These are phyloP conservation scores for Saccharomyces eubayanus DNA, from an alignment of 805 yeast genomes.

Conservation along the genomic window DNA sequence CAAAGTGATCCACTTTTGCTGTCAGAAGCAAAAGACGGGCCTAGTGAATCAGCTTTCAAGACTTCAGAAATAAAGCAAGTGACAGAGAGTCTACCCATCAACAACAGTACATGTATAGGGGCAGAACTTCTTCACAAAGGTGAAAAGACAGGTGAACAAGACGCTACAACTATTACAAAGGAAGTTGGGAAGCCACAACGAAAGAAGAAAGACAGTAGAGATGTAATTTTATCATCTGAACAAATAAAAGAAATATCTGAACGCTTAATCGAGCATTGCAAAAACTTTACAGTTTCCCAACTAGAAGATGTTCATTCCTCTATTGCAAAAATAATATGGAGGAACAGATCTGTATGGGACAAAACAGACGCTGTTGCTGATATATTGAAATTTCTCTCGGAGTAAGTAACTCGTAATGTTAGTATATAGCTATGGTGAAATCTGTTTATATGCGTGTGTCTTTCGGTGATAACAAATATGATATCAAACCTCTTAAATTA, in stretches of 20 bases:
- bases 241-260: neutral
- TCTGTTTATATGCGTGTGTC: neutral
- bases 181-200: neutral
- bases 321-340: conserved; percentile 68
- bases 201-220: neutral
- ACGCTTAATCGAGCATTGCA: conserved; percentile 1
- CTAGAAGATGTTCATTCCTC: conserved; percentile 59
- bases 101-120: neutral
- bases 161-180: neutral
- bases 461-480: neutral
- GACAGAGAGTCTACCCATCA: neutral
- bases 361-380: conserved; percentile 24
- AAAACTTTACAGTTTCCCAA: conserved; percentile 40
- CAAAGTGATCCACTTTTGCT: neutral
- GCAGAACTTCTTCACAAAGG: neutral
- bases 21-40: neutral
- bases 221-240: neutral
- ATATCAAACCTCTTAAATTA: neutral
- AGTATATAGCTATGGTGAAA: neutral
- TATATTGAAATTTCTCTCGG: neutral
- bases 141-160: neutral
- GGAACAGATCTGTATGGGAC: conserved; percentile 48
- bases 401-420: neutral
- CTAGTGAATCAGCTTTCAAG: neutral
- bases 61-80: neutral